phyloP scores from a whole-genome alignment of 768 basidiomycete species.

The Tylopilus rubrobrunneus region DNA sequence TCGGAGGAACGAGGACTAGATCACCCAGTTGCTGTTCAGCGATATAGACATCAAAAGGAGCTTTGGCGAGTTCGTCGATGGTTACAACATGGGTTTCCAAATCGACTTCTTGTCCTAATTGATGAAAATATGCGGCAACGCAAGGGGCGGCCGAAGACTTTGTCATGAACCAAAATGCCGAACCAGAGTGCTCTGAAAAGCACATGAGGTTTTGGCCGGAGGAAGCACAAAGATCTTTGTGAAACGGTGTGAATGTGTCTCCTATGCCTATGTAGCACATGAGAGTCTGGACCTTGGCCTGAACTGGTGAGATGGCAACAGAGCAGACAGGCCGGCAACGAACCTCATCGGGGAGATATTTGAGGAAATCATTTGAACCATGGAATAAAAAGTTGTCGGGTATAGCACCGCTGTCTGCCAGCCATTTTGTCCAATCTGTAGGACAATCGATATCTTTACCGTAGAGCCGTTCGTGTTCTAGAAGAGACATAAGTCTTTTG shows the following conservation, averaged over 20 bases:
- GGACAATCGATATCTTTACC: constrained; percentile 80
- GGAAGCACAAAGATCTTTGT: constrained; percentile 82
- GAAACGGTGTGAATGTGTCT: constrained; percentile 80
- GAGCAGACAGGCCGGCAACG: constrained; percentile 15
- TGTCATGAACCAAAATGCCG: constrained; percentile 89
- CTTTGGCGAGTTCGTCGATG: constrained; percentile 56
- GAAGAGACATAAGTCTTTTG: background rate
- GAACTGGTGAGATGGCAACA: constrained; percentile 4
- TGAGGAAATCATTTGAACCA: constrained; percentile 53
- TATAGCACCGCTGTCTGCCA: constrained; percentile 43
- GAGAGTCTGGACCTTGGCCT: constrained; percentile 69
- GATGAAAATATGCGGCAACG: constrained; percentile 57
- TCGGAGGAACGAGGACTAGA: constrained; percentile 74
- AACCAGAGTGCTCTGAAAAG: constrained; percentile 66
- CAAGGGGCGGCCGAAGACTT: constrained; percentile 49
- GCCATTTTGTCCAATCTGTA: constrained; percentile 57
- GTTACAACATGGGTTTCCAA: constrained; percentile 67
- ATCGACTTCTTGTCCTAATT: constrained; percentile 48
- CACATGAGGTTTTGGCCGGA: constrained; percentile 88
- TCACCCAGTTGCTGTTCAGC: constrained; percentile 74
- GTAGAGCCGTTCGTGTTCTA: constrained; percentile 63
- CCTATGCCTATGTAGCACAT: constrained; percentile 85
- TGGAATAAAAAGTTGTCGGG: constrained; percentile 53
- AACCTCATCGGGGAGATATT: constrained; percentile 51
- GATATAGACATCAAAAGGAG: constrained; percentile 68